A percentile compares a stretch with the other conserved stretches of the same genome.
Evolutionary conservation across 2,329 filamentous ascomycete genomes (phyloP).

Genomic region (Botryotinia globosa): DNA sequence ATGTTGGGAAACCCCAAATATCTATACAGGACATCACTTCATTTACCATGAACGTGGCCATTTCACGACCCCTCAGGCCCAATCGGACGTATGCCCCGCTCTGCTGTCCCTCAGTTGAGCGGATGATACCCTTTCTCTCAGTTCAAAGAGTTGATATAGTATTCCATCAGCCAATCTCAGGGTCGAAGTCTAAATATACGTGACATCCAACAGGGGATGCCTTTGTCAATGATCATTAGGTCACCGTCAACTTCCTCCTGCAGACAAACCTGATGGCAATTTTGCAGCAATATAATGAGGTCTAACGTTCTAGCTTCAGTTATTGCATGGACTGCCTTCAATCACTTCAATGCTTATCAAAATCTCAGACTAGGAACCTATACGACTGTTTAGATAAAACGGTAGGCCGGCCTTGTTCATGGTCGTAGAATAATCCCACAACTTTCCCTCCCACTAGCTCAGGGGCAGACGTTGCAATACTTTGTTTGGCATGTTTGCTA

Average conservation of each 20-base stretch:
- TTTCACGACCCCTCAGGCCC: too few relatives aligned
- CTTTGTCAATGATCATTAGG: not conserved
- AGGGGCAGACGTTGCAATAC: not conserved
- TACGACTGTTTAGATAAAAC: not conserved
- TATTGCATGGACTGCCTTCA: not conserved
- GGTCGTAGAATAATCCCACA: not conserved
- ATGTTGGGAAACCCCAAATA: too few relatives aligned
- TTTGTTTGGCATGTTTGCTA: not conserved
- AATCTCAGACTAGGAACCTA: not conserved
- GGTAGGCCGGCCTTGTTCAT: not conserved
- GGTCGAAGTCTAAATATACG: rapidly evolving
- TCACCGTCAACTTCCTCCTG: not conserved
- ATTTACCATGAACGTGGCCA: too few relatives aligned
- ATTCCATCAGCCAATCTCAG: too few relatives aligned
- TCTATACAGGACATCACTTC: not conserved
- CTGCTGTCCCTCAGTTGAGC: not conserved
- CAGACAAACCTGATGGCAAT: too few relatives aligned
- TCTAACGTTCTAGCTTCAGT: not conserved
- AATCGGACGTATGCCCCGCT: not conserved
- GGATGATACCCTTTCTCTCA: not conserved
- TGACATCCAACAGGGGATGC: too few relatives aligned
- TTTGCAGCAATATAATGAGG: not conserved
- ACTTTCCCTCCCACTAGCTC: too few relatives aligned
- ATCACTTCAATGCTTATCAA: not conserved
- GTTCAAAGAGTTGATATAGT: not conserved